Conservation (phyloP, 768 basidiomycete genomes). For the Mycena polygramma region DNA sequence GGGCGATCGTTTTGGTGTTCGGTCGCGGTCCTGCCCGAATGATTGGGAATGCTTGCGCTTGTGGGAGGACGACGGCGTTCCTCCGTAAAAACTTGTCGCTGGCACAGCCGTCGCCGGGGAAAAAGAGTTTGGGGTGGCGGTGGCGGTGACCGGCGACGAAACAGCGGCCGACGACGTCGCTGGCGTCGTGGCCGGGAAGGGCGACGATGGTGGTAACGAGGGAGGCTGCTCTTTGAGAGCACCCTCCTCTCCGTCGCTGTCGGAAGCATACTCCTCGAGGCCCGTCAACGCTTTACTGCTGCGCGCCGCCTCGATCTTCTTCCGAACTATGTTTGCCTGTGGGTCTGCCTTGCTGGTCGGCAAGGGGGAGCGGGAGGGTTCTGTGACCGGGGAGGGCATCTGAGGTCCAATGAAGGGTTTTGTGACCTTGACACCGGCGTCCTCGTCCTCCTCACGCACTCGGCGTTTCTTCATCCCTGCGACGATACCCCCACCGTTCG, state of each 20-base stretch:
- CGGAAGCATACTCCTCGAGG: constrained; percentile 47
- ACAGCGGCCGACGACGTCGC: constrained; percentile 47
- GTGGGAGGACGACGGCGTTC: constrained; percentile 8
- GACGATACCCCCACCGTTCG: constrained; percentile 49
- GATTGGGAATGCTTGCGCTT: constrained; percentile 36
- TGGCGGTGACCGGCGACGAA: constrained; percentile 41
- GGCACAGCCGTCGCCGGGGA: constrained; percentile 48
- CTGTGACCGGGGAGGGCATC: constrained; percentile 62
- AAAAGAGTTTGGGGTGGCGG: constrained; percentile 39
- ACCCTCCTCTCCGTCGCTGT: constrained; percentile 43
- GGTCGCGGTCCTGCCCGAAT: constrained; percentile 25
- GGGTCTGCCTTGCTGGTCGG: constrained; percentile 54
- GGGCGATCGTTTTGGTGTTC: constrained; percentile 33
- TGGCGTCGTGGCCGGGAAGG: constrained; percentile 50
- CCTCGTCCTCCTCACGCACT: constrained; percentile 59
- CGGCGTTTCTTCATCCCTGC: constrained; percentile 65
- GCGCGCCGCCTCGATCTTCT: constrained; percentile 63
- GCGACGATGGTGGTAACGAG: constrained; percentile 42
- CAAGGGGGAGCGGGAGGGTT: constrained; percentile 44
- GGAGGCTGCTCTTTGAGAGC: constrained; percentile 37
- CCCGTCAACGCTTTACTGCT: constrained; percentile 40
- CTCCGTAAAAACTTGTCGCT: constrained; percentile 42
- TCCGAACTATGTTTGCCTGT: constrained; percentile 65
- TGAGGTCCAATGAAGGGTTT: constrained; percentile 75
- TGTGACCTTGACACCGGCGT: constrained; percentile 63